These are phyloP conservation scores for Cadophora sp. DNA, from an alignment of 2,329 filamentous ascomycete genomes.

Conservation along the genomic window DNA sequence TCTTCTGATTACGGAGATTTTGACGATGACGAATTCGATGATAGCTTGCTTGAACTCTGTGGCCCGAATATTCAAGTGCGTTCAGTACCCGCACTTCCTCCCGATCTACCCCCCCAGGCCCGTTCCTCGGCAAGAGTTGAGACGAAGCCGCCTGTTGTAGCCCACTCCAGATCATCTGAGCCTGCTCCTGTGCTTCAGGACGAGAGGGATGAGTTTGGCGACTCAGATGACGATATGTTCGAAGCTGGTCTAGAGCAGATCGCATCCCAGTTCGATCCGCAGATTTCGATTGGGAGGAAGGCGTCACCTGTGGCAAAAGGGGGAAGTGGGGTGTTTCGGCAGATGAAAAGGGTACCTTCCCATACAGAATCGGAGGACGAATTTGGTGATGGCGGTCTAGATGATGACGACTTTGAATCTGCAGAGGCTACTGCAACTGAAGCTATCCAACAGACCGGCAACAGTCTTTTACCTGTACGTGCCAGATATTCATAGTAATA, in stretches of 20 bases:
- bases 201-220: slow-evolving; percentile 67
- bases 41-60: slow-evolving; percentile 57
- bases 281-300: slow-evolving; percentile 32
- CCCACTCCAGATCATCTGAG: slow-evolving; percentile 13
- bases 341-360: slow-evolving; percentile 26
- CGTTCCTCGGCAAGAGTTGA: not conserved
- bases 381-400: slow-evolving; percentile 69
- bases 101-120: slow-evolving; percentile 12
- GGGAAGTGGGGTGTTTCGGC: not conserved
- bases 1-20: slow-evolving; percentile 49
- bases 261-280: slow-evolving; percentile 60
- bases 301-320: not conserved
- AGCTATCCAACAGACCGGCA: slow-evolving; percentile 51
- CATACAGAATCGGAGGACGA: slow-evolving; percentile 70
- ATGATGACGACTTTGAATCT: slow-evolving; percentile 76
- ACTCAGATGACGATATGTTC: slow-evolving; percentile 68
- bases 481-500: slow-evolving; percentile 46
- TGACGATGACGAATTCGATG: slow-evolving; percentile 59
- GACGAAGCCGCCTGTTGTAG: not conserved
- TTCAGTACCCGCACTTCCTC: slow-evolving; percentile 17
- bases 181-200: slow-evolving; percentile 12
- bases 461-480: slow-evolving; percentile 60
- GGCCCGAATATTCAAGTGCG: slow-evolving; percentile 50
- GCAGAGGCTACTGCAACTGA: slow-evolving; percentile 78
- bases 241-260: slow-evolving; percentile 64